Conservation (phyloP, 2,329 filamentous ascomycete genomes). For the Passalora sequoiae region DNA sequence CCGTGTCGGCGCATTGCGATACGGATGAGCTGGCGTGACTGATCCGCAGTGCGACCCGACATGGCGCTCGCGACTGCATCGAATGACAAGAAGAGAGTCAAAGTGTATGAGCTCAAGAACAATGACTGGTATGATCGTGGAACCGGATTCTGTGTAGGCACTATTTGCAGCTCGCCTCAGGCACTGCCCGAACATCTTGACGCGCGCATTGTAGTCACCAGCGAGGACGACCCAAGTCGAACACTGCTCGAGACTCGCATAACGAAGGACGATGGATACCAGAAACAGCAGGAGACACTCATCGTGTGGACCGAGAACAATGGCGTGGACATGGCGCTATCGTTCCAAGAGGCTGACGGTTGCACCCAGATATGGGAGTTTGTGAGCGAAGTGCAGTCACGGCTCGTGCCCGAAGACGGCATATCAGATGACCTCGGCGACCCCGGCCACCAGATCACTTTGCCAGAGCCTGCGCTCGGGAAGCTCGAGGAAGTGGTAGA, state of each 20-base stretch:
- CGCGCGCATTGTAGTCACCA: slow-evolving; percentile 82
- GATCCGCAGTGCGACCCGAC: slow-evolving; percentile 20
- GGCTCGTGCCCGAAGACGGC: slow-evolving; percentile 68
- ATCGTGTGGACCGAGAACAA: slow-evolving; percentile 96
- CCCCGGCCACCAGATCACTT: slow-evolving; percentile 60
- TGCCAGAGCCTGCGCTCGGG: slow-evolving; percentile 74
- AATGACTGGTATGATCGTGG: slow-evolving; percentile 99
- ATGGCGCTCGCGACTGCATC: slow-evolving; percentile 35
- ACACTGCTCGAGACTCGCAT: slow-evolving; percentile 85
- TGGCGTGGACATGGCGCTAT: slow-evolving; percentile 92
- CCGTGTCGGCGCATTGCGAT: slow-evolving; percentile 16
- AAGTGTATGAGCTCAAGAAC: slow-evolving; percentile 96
- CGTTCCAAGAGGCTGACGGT: slow-evolving; percentile 94
- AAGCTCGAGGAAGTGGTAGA: slow-evolving; percentile 80
- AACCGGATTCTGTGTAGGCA: slow-evolving; percentile 87
- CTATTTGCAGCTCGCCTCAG: slow-evolving; percentile 51
- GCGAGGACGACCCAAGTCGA: slow-evolving; percentile 82
- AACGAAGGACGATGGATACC: slow-evolving; percentile 88
- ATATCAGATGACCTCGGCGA: slow-evolving; percentile 87
- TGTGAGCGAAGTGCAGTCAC: slow-evolving; percentile 76
- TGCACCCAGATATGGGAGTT: slow-evolving; percentile 95
- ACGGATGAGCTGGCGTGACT: slow-evolving; percentile 21
- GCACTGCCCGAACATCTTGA: slow-evolving; percentile 58
- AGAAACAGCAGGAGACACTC: slow-evolving; percentile 97
- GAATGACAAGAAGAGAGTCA: slow-evolving; percentile 65